A percentile compares a stretch with the other conserved stretches of the same genome.
Evolutionary conservation across 1,139 yeast species (phyloP).

Genomic region (Tardiomyces depauwii): DNA sequence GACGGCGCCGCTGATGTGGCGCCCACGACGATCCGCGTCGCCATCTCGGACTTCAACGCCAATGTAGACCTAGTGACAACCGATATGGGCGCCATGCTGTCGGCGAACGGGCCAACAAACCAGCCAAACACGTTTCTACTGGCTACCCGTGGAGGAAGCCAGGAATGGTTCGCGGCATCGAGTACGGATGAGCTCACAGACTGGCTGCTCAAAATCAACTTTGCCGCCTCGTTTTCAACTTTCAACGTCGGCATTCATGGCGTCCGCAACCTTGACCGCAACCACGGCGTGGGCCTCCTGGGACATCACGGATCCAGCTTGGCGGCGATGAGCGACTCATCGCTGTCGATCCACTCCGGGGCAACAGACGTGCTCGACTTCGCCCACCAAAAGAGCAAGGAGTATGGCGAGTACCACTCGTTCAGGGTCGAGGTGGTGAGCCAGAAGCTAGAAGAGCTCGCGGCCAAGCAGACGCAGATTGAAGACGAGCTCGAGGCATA

Average conservation of each 20-base stretch:
- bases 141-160: slow-evolving; percentile 24
- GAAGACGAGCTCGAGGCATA: slow-evolving; percentile 16
- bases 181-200: slow-evolving; percentile 32
- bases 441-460: slow-evolving; percentile 18
- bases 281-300: neutral
- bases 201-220: slow-evolving; percentile 49
- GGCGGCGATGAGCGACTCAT: neutral
- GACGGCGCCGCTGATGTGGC: neutral
- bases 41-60: slow-evolving; percentile 30
- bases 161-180: slow-evolving; percentile 27
- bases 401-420: slow-evolving; percentile 4
- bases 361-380: neutral
- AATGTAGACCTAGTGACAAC: slow-evolving; percentile 25
- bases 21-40: slow-evolving; percentile 19
- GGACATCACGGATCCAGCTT: neutral
- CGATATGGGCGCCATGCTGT: slow-evolving; percentile 27
- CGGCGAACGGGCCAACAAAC: slow-evolving; percentile 4
- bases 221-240: slow-evolving; percentile 40
- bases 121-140: slow-evolving; percentile 18
- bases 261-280: neutral
- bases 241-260: slow-evolving; percentile 20
- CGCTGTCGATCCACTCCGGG: neutral
- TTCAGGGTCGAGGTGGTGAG: slow-evolving; percentile 11
- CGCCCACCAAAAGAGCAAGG: neutral
- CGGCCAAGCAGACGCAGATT: neutral